phyloP scores from a whole-genome alignment of 1,284 basidiomycete species.

The Cutaneotrichosporon arboriforme region DNA sequence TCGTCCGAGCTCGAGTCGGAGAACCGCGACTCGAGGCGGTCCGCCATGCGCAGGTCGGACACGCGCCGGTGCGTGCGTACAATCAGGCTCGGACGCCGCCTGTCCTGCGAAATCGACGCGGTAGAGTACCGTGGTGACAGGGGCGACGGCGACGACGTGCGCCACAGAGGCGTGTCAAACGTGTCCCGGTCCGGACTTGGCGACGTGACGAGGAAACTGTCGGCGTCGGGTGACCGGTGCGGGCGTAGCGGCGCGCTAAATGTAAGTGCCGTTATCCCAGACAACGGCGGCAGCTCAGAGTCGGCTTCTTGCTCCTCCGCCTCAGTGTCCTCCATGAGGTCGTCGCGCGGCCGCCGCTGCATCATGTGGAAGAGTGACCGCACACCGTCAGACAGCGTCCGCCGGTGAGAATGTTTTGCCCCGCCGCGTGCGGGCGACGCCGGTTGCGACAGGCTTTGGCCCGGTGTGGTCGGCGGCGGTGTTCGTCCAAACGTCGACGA shows the following conservation, averaged over 20 bases:
- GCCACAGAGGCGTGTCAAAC: neutral
- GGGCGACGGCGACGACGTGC: neutral
- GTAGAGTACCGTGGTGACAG: neutral
- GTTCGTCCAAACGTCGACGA: neutral
- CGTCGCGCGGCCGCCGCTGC: conserved; percentile 3
- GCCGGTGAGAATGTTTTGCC: conserved; percentile 12
- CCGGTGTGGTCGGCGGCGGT: neutral
- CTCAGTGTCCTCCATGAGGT: neutral
- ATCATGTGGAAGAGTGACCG: conserved; percentile 23
- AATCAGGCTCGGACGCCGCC: no score
- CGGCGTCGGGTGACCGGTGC: conserved; percentile 31
- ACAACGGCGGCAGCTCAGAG: neutral
- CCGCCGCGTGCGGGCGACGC: neutral
- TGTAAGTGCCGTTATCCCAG: neutral
- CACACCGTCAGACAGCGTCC: conserved; percentile 26
- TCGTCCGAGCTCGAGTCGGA: conserved; percentile 5
- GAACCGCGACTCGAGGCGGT: conserved; percentile 9
- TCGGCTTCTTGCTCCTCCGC: neutral
- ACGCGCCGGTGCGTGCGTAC: neutral
- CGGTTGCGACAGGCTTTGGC: neutral
- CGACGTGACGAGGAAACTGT: conserved; percentile 23
- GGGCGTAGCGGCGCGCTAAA: conserved; percentile 21
- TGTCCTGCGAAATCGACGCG: neutral
- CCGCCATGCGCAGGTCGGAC: neutral
- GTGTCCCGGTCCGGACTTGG: neutral